Base-by-base conservation (phyloP, 2,329 filamentous ascomycete species). In the Cercospora sp. region DNA sequence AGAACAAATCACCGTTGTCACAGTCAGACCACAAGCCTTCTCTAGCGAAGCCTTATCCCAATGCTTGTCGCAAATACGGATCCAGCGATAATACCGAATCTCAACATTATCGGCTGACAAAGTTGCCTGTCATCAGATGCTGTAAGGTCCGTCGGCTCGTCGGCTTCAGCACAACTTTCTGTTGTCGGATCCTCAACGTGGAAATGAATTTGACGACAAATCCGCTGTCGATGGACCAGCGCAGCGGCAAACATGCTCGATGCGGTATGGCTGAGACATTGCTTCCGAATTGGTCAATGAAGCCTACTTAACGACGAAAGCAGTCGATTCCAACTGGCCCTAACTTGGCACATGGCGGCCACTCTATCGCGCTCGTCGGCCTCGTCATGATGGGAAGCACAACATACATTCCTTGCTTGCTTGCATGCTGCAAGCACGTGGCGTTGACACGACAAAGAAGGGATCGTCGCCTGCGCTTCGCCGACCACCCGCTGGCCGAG, bases 381-480 rank as follows among this genome's bases (percentile, higher is more conserved):
- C 18, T 31, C 26, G 53, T 58, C 26, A n/a, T 7, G 12, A 28
- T 16, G 23, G 26, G 23, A 0, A n/a, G 9, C 26, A n/a, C 26
- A n/a, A 2, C 53, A 58, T 12, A 58, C 53, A 58, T 58, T 58
- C 16, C 53, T 51, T 23, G 20, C 20, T 48, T 57, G 20, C 8
- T 16, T 31, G 51, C 51, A 57, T 30, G 30, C 53, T 28, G 16
- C 10, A 33, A 16, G 26, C 53, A 58, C 53, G 53, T 58, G 53
- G 53, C 53, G 30, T 30, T 20, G 53, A 18, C 53, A 58, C 12
- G 53, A 18, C 53, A 58, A 58, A 58, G 53, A 28, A 58, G n/a
- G 53, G 53, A 58, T 58, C 53, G 53, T 58, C 53, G 53, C 53
- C 10, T 58, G 53, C 45, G 45, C 53, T 28, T 58, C 53, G 26